These are phyloP conservation scores for Coccomyxa sp. DNA, from an alignment of 139 green algal species.

Conservation along the genomic window DNA sequence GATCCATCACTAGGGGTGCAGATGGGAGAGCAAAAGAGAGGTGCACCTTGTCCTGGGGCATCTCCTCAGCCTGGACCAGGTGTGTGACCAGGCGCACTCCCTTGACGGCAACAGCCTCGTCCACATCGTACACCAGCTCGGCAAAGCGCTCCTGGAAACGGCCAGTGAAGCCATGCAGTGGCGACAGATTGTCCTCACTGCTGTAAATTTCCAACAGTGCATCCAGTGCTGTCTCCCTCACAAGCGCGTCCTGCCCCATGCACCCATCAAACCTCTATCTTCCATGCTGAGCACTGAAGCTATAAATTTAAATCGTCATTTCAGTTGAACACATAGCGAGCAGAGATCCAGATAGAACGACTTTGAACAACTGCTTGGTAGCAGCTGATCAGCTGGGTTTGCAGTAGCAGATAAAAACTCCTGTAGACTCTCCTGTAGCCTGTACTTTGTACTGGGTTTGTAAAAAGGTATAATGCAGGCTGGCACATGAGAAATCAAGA, in stretches of 20 bases:
- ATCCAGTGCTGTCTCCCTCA: conserved; percentile 48
- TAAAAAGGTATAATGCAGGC: not conserved
- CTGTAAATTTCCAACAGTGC: conserved; percentile 62
- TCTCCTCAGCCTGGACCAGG: conserved; percentile 42
- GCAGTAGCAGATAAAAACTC: no score
- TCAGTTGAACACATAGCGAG: not conserved
- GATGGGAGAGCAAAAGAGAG: no score
- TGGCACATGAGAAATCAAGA: not conserved
- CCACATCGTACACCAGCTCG: conserved; percentile 79
- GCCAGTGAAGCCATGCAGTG: conserved; percentile 64
- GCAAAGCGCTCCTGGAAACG: conserved; percentile 75
- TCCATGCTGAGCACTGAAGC: not conserved
- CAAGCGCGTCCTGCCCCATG: conserved; percentile 36
- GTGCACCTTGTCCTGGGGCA: conserved; percentile 9
- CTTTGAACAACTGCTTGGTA: not conserved
- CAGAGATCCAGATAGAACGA: not conserved
- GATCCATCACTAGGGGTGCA: no score
- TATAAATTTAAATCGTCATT: not conserved
- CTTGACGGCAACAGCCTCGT: conserved; percentile 71
- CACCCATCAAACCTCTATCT: not conserved
- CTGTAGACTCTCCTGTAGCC: no score
- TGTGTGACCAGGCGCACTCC: conserved; percentile 60
- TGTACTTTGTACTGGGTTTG: not conserved
- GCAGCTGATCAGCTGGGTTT: no score
- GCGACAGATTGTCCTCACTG: conserved; percentile 43